Evolutionary conservation across 257 asterid species (phyloP).

Genomic region (Petunia axillaris): DNA sequence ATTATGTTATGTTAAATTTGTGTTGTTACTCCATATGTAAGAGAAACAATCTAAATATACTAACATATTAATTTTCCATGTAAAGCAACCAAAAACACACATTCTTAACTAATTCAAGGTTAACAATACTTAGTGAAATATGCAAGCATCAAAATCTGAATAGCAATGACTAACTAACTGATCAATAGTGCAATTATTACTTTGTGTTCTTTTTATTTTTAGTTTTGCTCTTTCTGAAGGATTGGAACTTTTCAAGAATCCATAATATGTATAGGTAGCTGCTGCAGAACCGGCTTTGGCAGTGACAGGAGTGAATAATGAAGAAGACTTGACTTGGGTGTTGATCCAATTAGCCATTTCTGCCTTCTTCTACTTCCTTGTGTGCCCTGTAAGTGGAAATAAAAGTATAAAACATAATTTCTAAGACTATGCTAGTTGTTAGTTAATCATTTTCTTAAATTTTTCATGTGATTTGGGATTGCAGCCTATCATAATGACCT

Average conservation of each 20-base stretch:
- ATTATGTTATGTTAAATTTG: no score
- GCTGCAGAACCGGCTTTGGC: conserved; percentile 71
- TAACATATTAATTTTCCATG: no score
- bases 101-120: no score
- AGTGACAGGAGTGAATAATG: conserved; percentile 68
- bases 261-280: conserved; percentile 35
- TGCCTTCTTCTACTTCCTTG: conserved; percentile 75
- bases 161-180: no score
- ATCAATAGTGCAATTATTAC: no score
- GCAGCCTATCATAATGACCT: conserved; percentile 86
- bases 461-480: conserved; percentile 5
- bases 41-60: no score
- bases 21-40: no score
- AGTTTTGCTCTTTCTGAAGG: neutral
- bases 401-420: neutral
- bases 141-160: no score
- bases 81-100: no score
- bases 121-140: no score
- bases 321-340: conserved; percentile 57
- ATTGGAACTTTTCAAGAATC: neutral
- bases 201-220: no score
- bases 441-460: neutral
- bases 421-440: neutral
- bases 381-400: conserved; percentile 59
- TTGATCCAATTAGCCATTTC: conserved; percentile 69